Conservation (phyloP, 164 flowering plant species). For the Stephania cephalantha region DNA sequence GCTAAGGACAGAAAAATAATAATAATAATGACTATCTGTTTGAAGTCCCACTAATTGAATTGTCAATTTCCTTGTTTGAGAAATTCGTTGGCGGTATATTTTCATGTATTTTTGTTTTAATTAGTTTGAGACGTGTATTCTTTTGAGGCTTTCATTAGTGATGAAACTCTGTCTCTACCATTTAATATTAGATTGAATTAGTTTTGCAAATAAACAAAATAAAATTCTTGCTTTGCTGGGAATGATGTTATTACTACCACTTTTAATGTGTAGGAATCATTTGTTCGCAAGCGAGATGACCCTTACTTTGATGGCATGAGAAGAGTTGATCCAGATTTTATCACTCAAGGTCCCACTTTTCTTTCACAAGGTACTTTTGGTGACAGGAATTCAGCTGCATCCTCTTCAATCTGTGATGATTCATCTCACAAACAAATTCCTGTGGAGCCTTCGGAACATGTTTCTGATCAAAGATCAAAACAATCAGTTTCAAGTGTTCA, state of each 20-base stretch:
- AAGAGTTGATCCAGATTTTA: conserved; percentile 16
- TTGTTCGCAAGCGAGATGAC: conserved; percentile 30
- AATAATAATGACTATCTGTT: too few relatives aligned
- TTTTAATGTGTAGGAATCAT: conserved; percentile 23
- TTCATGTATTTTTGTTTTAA: background rate
- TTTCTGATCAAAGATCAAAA: conserved; percentile 12
- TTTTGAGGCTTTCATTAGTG: too few relatives aligned
- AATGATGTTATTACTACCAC: background rate
- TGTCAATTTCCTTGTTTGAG: too few relatives aligned
- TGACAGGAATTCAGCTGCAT: conserved; percentile 14
- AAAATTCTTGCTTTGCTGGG: background rate
- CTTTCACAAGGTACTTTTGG: conserved; percentile 13
- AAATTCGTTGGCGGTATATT: background rate
- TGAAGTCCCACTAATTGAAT: too few relatives aligned
- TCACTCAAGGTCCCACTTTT: conserved; percentile 12
- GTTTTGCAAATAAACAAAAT: background rate
- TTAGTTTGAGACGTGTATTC: too few relatives aligned
- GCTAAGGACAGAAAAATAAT: too few relatives aligned
- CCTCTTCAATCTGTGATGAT: conserved; percentile 32
- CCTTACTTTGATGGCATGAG: conserved; percentile 34
- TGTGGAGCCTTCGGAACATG: conserved; percentile 16
- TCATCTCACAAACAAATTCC: conserved; percentile 3
- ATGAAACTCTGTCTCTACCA: too few relatives aligned
- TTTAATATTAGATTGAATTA: background rate
- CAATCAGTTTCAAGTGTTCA: conserved; percentile 21